Base-by-base conservation (phyloP, 352 stramenopile species). In the Phytophthora palmivora region DNA sequence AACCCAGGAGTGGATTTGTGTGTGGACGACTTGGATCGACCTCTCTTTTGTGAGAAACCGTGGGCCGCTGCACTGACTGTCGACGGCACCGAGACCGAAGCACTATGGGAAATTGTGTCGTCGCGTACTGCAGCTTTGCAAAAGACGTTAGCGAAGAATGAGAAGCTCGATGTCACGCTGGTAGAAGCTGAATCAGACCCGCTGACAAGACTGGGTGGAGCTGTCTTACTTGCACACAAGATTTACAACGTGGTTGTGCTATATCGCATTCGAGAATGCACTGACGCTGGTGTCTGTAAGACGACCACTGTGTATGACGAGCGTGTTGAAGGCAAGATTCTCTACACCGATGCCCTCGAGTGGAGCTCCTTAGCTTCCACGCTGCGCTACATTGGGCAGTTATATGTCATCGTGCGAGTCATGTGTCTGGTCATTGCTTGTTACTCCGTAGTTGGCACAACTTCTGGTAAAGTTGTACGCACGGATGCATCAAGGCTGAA, bases 11-110 rank as follows among this genome's bases (percentile, higher is more conserved):
- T 84, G 12, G 74, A 86, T 36, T 59, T 86, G 44, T 86, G 76
- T 26, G 53, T 86, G 12, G 76, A 86, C 38, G 74, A 83, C 57
- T 60, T 83, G 48, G 76, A 86, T 53, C 69, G 76, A 3, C 74
- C 76, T 6, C 66, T 86, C 24, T 82, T 86, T 18, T 86, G 74
- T 39, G 76, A 86, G 42, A 86, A 86, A 57, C 72, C 76, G 12
- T 86, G 76, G 76, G 69, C 76, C 7, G 76, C 59, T 22, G 33
- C 58, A 9, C 32, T 70, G 21, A 28, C 33, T 21, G 37, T 49
- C n/a, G 39, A 61, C 26, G 42, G 42, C 10, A 62, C 26, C 15
- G 26, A 58, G 19, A 50, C 37, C 12, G 46, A 60, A 21, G 18
- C 59, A n/a, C 38, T 80, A 9, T 86, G 76, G 76, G 74, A 82